Conservation (phyloP, 179 eudicot genomes). For the Patellifolia procumbens region DNA sequence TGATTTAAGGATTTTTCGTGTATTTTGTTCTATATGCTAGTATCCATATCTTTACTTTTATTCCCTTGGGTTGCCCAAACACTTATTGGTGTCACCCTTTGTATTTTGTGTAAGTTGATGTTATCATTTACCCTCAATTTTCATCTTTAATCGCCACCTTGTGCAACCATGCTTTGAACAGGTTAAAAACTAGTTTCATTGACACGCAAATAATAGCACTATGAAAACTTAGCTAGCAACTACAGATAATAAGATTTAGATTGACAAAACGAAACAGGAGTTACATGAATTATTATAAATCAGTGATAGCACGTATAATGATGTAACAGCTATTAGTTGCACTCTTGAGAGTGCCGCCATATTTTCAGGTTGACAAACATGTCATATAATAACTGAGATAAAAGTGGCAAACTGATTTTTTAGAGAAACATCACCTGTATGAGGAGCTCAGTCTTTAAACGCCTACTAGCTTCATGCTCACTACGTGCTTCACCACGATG, state of each 20-base stretch:
- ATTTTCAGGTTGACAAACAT: not conserved
- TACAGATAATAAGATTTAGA: not conserved
- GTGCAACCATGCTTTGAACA: not conserved
- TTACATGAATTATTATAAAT: not conserved
- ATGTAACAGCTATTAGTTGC: not conserved
- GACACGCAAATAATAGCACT: not conserved
- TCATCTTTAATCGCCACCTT: no score
- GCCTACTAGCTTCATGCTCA: conserved; percentile 99
- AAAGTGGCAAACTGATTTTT: conserved; percentile 2
- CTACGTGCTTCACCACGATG: conserved; percentile 98
- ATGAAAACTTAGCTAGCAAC: not conserved
- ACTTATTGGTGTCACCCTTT: no score
- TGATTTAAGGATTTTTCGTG: no score
- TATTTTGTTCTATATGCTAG: no score
- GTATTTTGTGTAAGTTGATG: no score
- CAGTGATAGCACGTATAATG: not conserved
- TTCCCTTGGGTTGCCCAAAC: no score
- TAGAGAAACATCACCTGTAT: conserved; percentile 65
- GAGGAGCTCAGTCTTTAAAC: conserved; percentile 90
- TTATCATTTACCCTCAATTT: no score
- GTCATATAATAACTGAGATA: not conserved
- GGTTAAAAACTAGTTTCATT: not conserved
- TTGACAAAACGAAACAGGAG: not conserved
- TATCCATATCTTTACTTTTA: no score
- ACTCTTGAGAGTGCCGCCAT: not conserved